Evolutionary conservation across 2,329 filamentous ascomycete species (phyloP).

Genomic region (Neurospora sp.): DNA sequence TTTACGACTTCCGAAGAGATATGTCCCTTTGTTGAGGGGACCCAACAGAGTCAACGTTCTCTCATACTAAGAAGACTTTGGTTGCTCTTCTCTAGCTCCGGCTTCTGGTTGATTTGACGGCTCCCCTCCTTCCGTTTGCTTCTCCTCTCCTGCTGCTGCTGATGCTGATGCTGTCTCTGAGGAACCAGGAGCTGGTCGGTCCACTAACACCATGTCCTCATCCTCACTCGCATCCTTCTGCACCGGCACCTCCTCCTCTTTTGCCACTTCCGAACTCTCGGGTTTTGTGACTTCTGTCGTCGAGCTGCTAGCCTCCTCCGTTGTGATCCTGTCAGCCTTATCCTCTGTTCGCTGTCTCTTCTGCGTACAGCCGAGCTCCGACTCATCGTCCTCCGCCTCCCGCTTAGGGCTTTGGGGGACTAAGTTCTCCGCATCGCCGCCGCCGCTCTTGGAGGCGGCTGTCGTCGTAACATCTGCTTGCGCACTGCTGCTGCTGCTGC

Average conservation of each 20-base stretch:
- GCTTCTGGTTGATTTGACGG: neutral
- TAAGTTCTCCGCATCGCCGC: conserved; percentile 11
- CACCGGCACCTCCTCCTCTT: conserved; percentile 7
- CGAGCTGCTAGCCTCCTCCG: neutral
- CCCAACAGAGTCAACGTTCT: neutral
- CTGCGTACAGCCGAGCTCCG: conserved; percentile 33
- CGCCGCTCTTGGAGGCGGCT: conserved; percentile 9
- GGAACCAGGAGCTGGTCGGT: neutral
- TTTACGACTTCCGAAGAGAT: neutral
- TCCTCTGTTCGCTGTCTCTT: conserved; percentile 28
- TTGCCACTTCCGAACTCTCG: neutral
- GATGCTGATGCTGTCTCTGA: neutral
- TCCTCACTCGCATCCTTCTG: conserved; percentile 6
- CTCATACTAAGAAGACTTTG: neutral
- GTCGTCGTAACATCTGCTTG: conserved; percentile 8
- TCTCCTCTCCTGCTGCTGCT: neutral
- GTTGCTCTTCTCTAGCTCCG: neutral
- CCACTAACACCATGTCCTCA: conserved; percentile 9
- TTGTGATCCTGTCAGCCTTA: conserved; percentile 4
- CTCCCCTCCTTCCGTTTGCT: neutral
- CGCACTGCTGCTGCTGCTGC: conserved; percentile 16
- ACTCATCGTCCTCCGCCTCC: conserved; percentile 41
- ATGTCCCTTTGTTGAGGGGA: neutral
- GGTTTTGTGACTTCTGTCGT: neutral
- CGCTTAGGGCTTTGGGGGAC: conserved; percentile 38